Evolutionary conservation across 2,329 filamentous ascomycete species (phyloP), one percentile per base, ranked within the genome.

Genomic region (Sphaerostilbella broomeana): DNA sequence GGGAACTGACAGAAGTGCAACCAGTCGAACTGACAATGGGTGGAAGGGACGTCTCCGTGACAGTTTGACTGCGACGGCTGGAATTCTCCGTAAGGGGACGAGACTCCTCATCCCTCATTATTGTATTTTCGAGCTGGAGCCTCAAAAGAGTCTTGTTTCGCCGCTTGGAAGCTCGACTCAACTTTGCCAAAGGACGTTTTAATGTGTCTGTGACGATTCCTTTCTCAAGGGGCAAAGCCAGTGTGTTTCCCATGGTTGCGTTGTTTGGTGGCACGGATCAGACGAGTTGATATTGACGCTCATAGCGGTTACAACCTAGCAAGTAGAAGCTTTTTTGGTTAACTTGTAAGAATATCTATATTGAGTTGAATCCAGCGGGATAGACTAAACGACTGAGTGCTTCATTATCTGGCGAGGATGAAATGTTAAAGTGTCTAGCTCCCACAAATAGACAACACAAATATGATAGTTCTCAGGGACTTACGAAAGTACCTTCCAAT

Each of bases 231-330:
- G 16, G 19, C 8, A 4, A 15, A 7, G 27, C 26, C 5, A 9
- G 8, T 8, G 17, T 22, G 20, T 18, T 15, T 9, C 26, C 36
- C 41, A 43, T 43, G 35, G 30, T 27, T 35, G 17, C n/a, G 11
- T 20, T 17, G 22, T 8, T 9, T 12, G 13, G 11, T 12, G 8
- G 16, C n/a, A 10, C 12, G 35, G 30, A 8, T 11, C 30, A 24
- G 18, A 10, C 25, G 22, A 38, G n/a, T 25, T n/a, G 9, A 21
- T 34, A 22, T 11, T 9, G 38, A 15, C 38, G 36, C 26, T 28
- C 47, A 49, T 47, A 46, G 40, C 47, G 47, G n/a, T n/a, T n/a
- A n/a, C n/a, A n/a, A n/a, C n/a, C n/a, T n/a, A n/a, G n/a, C n/a
- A n/a, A n/a, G n/a, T n/a, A n/a, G n/a, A 46, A 18, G 34, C 12